phyloP scores from a whole-genome alignment of 768 basidiomycete genomes.

The Nidula microcarpa region DNA sequence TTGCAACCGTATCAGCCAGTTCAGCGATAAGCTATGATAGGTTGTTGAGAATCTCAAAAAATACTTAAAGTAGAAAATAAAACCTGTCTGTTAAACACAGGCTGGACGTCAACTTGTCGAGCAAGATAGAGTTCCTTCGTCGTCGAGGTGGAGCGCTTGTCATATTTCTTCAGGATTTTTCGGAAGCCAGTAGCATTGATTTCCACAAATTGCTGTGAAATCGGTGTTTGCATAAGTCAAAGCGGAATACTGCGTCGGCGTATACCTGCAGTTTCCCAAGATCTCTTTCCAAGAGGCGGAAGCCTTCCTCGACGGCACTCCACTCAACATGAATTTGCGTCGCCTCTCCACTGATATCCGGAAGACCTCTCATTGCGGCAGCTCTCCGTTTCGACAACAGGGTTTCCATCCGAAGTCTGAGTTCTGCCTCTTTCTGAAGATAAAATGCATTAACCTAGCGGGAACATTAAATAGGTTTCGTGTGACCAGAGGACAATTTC shows the following conservation, averaged over 20 bases:
- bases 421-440: slow-evolving; percentile 93
- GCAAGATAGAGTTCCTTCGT: slow-evolving; percentile 97
- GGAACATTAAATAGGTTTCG: slow-evolving; percentile 3
- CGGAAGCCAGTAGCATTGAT: slow-evolving; percentile 96
- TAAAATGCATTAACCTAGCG: slow-evolving; percentile 95
- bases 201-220: slow-evolving; percentile 86
- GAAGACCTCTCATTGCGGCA: slow-evolving; percentile 66
- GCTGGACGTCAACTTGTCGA: slow-evolving; percentile 98
- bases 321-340: slow-evolving; percentile 79
- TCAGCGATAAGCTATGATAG: slow-evolving; percentile 81
- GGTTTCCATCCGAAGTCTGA: slow-evolving; percentile 88
- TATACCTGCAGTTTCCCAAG: slow-evolving; percentile 89
- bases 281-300: slow-evolving; percentile 90
- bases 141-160: slow-evolving; percentile 90
- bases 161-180: slow-evolving; percentile 98
- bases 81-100: slow-evolving; percentile 93
- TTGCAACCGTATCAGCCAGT: slow-evolving; percentile 87
- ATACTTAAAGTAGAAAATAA: slow-evolving; percentile 14
- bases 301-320: slow-evolving; percentile 95
- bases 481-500: slow-evolving; percentile 9
- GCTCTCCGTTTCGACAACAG: slow-evolving; percentile 91
- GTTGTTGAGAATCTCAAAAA: background rate
- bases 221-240: slow-evolving; percentile 13
- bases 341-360: slow-evolving; percentile 62
- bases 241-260: slow-evolving; percentile 4